Evolutionary conservation across 345 rosid genomes (phyloP).

Genomic region (Toxicodendron radicans): DNA sequence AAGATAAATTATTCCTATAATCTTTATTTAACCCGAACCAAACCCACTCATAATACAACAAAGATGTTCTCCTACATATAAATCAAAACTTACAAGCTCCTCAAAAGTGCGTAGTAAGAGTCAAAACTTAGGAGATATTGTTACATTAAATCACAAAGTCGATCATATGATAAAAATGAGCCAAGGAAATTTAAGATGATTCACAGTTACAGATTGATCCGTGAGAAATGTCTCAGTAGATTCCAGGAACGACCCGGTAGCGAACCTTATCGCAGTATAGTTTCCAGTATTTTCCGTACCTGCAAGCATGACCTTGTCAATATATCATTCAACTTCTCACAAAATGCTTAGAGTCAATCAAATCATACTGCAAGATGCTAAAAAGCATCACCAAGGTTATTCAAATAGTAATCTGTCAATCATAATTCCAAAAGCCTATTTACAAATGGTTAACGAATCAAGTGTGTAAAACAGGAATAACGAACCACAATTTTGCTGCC

Average conservation of each 20-base stretch:
- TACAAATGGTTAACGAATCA: no score
- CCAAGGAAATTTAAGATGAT: constrained; percentile 40
- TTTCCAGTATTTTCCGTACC: constrained; percentile 95
- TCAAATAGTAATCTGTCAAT: constrained; percentile 21
- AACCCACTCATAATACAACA: neutral
- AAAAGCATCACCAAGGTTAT: neutral
- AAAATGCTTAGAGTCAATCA: constrained; percentile 20
- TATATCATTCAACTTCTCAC: neutral
- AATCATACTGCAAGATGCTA: neutral
- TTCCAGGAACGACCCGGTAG: constrained; percentile 71
- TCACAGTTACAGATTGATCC: neutral
- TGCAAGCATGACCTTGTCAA: constrained; percentile 23
- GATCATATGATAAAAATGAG: neutral
- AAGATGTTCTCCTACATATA: neutral
- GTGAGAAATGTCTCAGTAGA: constrained; percentile 45
- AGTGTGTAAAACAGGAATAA: neutral
- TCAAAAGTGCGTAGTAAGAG: neutral
- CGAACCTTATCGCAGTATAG: constrained; percentile 78
- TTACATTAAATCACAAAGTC: neutral
- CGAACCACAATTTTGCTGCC: neutral
- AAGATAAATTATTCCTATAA: no score
- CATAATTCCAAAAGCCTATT: neutral
- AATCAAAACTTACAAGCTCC: constrained; percentile 2
- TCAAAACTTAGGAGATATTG: neutral
- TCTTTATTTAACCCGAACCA: no score